phyloP scores from a whole-genome alignment of 139 green algal genomes.

The Closterium sp. region DNA sequence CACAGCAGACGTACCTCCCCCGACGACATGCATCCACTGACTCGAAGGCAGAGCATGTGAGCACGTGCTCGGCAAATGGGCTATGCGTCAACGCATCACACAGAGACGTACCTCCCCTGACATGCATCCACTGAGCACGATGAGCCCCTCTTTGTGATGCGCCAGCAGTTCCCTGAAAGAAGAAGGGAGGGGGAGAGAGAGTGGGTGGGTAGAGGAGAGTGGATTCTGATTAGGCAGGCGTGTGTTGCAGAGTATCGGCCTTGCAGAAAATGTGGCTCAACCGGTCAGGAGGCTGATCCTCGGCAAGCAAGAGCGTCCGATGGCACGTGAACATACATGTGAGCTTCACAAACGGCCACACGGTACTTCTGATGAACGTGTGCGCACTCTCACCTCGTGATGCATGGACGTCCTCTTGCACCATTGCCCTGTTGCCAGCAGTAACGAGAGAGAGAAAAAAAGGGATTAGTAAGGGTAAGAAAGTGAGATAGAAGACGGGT shows the following conservation, averaged over 20 bases:
- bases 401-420: not conserved
- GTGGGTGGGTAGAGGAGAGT: not conserved
- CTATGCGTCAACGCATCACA: too few species aligned
- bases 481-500: too few species aligned
- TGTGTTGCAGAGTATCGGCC: not conserved
- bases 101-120: conserved; percentile 30
- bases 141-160: conserved; percentile 35
- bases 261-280: not conserved
- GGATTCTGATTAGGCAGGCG: not conserved
- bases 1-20: too few species aligned
- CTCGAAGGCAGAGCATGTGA: too few species aligned
- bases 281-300: too few species aligned
- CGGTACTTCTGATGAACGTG: too few species aligned
- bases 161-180: conserved; percentile 30
- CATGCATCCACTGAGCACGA: conserved; percentile 34
- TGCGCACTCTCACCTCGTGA: not conserved
- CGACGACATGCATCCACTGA: too few species aligned
- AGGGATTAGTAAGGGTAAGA: too few species aligned
- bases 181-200: not conserved
- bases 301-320: too few species aligned
- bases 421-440: not conserved
- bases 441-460: not conserved
- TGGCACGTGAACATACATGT: too few species aligned
- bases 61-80: too few species aligned
- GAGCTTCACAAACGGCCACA: too few species aligned